phyloP scores from a whole-genome alignment of 176 grass and related monocot species.

The Lolium rigidum region DNA sequence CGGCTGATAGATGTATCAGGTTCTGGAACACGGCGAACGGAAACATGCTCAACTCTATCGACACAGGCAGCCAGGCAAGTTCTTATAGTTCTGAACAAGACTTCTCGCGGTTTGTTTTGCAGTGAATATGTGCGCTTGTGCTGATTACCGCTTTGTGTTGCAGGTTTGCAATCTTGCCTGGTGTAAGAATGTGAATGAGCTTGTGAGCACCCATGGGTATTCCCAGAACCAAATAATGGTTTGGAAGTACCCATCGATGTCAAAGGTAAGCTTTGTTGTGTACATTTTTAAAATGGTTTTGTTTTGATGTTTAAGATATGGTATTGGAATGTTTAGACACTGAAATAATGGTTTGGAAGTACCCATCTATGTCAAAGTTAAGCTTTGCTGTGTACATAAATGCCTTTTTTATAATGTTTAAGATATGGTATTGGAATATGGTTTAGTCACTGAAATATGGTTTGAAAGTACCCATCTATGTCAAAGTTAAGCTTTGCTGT shows the following conservation, averaged over 20 bases:
- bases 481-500: background rate
- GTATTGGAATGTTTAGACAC: no score
- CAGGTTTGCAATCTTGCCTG: slow-evolving; percentile 97
- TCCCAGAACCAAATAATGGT: slow-evolving; percentile 99
- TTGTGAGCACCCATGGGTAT: slow-evolving; percentile 98
- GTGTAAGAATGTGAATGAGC: slow-evolving; percentile 96
- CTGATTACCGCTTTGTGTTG: slow-evolving; percentile 24
- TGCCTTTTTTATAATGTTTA: no score
- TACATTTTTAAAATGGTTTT: background rate
- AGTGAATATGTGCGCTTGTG: background rate
- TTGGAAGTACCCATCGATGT: slow-evolving; percentile 98
- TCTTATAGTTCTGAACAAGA: background rate
- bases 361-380: no score
- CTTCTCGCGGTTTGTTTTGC: background rate
- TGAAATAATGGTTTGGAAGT: no score
- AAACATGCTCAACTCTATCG: slow-evolving; percentile 83
- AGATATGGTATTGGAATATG: no score
- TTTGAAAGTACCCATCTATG: no score
- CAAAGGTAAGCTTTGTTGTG: slow-evolving; percentile 60
- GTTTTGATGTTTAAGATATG: no score
- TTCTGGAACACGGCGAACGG: slow-evolving; percentile 98
- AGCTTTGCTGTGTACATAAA: no score
- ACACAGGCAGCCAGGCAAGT: slow-evolving; percentile 92
- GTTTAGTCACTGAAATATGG: no score
- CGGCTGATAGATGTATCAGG: slow-evolving; percentile 87